These are phyloP conservation scores for Adansonia digitata DNA, from an alignment of 345 rosid species.

Conservation along the genomic window DNA sequence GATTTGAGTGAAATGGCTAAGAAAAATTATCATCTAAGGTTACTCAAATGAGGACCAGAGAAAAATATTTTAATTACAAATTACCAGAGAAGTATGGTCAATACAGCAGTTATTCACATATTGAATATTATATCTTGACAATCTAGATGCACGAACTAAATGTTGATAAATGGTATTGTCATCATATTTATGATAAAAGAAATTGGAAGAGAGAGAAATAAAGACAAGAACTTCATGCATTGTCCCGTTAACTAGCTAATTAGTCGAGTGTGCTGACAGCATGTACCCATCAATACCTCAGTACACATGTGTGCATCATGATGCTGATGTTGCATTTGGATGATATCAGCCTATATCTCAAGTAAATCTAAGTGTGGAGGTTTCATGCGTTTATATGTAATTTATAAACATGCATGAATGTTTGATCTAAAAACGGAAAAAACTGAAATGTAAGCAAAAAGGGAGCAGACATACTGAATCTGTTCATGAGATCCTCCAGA, in stretches of 20 bases:
- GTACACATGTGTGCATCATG: neutral
- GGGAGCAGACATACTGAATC: conserved; percentile 47
- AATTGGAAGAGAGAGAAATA: neutral
- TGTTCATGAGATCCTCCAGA: conserved; percentile 85
- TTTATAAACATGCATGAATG: neutral
- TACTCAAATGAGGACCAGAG: neutral
- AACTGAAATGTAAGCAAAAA: neutral
- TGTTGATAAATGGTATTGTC: neutral
- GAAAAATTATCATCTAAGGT: neutral
- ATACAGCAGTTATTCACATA: neutral
- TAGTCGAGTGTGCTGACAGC: neutral
- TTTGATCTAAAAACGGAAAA: neutral
- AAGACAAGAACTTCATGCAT: neutral
- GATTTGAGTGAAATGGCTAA: neutral
- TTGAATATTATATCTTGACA: neutral
- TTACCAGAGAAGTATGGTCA: neutral
- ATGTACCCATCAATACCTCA: neutral
- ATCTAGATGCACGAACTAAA: neutral
- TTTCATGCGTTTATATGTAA: neutral
- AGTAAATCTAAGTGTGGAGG: neutral
- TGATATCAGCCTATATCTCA: neutral
- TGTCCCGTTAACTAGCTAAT: neutral
- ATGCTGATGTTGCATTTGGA: neutral
- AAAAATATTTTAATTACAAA: neutral
- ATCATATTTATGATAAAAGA: neutral